A percentile compares a stretch with the other conserved stretches of the same genome.
These are phyloP conservation scores for Aureobasidium sp. DNA, from an alignment of 2,329 filamentous ascomycete species.

Conservation along the genomic window DNA sequence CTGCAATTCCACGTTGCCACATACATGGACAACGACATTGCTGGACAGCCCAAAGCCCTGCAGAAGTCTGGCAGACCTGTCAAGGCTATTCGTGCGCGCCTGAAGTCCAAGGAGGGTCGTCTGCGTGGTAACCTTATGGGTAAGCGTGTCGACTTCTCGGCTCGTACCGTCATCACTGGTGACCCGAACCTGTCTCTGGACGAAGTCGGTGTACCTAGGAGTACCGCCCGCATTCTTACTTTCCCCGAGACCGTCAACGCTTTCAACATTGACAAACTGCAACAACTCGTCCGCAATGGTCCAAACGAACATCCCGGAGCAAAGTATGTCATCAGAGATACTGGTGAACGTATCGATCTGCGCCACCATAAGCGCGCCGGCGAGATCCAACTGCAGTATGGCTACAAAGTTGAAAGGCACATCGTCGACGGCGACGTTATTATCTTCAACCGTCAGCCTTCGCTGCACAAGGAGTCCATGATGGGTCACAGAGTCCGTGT, in stretches of 20 bases:
- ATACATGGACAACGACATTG: slow-evolving; percentile 99
- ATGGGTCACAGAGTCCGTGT: slow-evolving; percentile 97
- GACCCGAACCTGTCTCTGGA: slow-evolving; percentile 94
- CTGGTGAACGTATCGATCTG: slow-evolving; percentile 89
- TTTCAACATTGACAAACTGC: slow-evolving; percentile 93
- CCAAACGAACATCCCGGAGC: slow-evolving; percentile 93
- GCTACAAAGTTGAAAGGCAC: slow-evolving; percentile 98
- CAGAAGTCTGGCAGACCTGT: slow-evolving; percentile 96
- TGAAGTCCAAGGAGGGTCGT: slow-evolving; percentile 99
- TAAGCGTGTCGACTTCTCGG: slow-evolving; percentile 98
- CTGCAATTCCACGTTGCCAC: slow-evolving; percentile 98
- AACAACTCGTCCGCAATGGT: slow-evolving; percentile 82
- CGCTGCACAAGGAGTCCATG: slow-evolving; percentile 99
- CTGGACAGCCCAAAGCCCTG: slow-evolving; percentile 84
- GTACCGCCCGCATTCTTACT: slow-evolving; percentile 85
- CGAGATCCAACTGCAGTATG: slow-evolving; percentile 82
- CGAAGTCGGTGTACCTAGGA: slow-evolving; percentile 92
- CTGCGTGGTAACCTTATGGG: slow-evolving; percentile 98
- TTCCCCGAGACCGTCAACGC: slow-evolving; percentile 97
- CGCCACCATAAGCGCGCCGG: slow-evolving; percentile 85
- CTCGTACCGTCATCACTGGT: slow-evolving; percentile 98
- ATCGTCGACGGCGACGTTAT: slow-evolving; percentile 95
- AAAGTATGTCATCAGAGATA: slow-evolving; percentile 90
- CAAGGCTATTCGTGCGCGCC: slow-evolving; percentile 89
- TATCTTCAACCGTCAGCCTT: slow-evolving; percentile 99